Evolutionary conservation across 1,139 yeast genomes (phyloP).

Genomic region (Spathaspora sp.): DNA sequence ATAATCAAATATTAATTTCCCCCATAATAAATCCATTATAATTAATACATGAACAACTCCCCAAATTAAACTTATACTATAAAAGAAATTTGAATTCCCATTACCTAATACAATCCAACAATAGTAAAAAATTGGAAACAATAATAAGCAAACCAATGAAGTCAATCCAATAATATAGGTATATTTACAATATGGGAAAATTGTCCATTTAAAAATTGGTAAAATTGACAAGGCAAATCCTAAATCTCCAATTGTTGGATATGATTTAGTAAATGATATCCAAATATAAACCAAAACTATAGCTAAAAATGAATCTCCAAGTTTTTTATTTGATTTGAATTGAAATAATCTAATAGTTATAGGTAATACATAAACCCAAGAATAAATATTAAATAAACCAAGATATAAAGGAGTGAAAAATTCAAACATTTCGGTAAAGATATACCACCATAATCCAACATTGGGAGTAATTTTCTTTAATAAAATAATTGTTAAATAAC

Average conservation of each 20-base stretch:
- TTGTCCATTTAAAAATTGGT: conserved; percentile 52
- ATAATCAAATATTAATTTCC: conserved; percentile 69
- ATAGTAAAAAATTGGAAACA: conserved; percentile 89
- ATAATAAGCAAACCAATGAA: conserved; percentile 34
- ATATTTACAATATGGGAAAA: conserved; percentile 35
- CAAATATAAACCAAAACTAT: conserved; percentile 63
- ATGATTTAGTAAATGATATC: conserved; percentile 73
- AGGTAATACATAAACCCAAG: conserved; percentile 70
- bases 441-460: conserved; percentile 97
- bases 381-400: conserved; percentile 78
- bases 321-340: conserved; percentile 12
- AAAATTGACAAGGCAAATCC: conserved; percentile 66
- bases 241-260: conserved; percentile 85
- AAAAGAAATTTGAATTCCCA: conserved; percentile 94
- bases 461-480: conserved; percentile 78
- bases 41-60: conserved; percentile 70
- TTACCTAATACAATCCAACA: conserved; percentile 94
- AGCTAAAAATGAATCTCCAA: conserved; percentile 63
- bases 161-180: conserved; percentile 39
- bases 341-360: conserved; percentile 64
- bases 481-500: conserved; percentile 60
- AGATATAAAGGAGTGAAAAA: conserved; percentile 82
- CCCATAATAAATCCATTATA: conserved; percentile 81
- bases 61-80: conserved; percentile 86
- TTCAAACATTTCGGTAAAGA: conserved; percentile 92